These are phyloP conservation scores for Pascua guehoae DNA, from an alignment of 1,284 basidiomycete species.

Conservation along the genomic window DNA sequence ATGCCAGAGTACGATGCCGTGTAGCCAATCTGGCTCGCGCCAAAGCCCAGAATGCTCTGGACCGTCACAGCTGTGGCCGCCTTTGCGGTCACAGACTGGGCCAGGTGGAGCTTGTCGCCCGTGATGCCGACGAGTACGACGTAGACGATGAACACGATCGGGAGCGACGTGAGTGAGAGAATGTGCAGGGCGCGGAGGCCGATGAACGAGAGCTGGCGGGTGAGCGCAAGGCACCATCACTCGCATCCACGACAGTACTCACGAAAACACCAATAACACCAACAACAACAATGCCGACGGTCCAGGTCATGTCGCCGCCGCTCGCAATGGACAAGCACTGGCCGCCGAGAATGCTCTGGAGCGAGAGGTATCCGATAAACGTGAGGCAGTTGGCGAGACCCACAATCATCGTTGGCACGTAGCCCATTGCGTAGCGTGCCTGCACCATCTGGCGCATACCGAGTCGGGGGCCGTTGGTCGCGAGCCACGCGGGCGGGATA, in stretches of 20 bases:
- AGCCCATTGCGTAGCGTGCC: slow-evolving; percentile 73
- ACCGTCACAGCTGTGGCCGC: slow-evolving; percentile 32
- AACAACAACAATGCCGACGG: slow-evolving; percentile 84
- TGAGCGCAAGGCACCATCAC: no score
- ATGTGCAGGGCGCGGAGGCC: slow-evolving; percentile 52
- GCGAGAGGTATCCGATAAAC: slow-evolving; percentile 68
- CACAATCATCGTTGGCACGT: slow-evolving; percentile 63
- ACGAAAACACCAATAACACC: slow-evolving; percentile 69
- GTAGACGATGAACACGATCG: slow-evolving; percentile 63
- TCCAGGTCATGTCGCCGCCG: slow-evolving; percentile 53
- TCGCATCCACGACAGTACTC: slow-evolving; percentile 28
- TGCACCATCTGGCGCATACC: slow-evolving; percentile 86
- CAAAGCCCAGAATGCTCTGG: slow-evolving; percentile 39
- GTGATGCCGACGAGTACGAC: slow-evolving; percentile 66
- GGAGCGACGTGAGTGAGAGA: slow-evolving; percentile 44
- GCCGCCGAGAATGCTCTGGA: slow-evolving; percentile 74
- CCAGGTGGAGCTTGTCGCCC: slow-evolving; percentile 57
- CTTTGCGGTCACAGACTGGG: slow-evolving; percentile 27
- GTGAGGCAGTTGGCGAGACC: slow-evolving; percentile 62
- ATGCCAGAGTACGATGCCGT: slow-evolving; percentile 41
- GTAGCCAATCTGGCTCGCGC: slow-evolving; percentile 44
- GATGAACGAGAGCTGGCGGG: slow-evolving; percentile 51
- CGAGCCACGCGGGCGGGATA: slow-evolving; percentile 42
- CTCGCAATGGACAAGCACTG: slow-evolving; percentile 71
- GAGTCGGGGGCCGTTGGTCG: slow-evolving; percentile 78